Conservation (phyloP, 179 eudicot species). For the Camellia oleifera region DNA sequence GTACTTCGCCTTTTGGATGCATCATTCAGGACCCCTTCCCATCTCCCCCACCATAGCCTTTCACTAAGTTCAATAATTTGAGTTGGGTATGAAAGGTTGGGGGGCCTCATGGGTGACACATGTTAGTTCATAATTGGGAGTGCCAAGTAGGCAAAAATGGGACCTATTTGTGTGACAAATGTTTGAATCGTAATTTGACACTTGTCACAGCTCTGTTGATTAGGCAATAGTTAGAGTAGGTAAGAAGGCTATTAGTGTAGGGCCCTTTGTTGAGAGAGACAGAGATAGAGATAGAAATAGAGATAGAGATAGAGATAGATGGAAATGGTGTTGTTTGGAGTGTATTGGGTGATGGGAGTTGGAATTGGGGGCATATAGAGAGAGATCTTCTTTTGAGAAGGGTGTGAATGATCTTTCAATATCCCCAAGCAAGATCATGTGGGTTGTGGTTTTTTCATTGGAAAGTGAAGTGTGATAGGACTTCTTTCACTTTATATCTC, state of each 20-base stretch:
- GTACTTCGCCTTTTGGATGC: slow-evolving; percentile 41
- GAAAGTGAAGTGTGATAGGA: slow-evolving; percentile 34
- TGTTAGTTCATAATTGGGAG: slow-evolving; percentile 37
- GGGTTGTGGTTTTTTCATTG: slow-evolving; percentile 44
- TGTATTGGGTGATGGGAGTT: neutral
- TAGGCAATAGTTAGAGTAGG: slow-evolving; percentile 4
- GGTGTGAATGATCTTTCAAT: slow-evolving; percentile 27
- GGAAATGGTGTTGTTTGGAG: neutral
- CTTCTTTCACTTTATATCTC: slow-evolving; percentile 15
- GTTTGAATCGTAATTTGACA: slow-evolving; percentile 11
- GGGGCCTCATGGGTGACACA: slow-evolving; percentile 37
- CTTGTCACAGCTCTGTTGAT: neutral
- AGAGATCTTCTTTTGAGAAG: slow-evolving; percentile 24
- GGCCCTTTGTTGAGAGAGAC: neutral
- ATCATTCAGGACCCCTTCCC: slow-evolving; percentile 30
- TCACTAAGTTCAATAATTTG: slow-evolving; percentile 51
- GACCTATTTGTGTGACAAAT: neutral
- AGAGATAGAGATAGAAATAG: neutral
- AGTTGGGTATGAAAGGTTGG: slow-evolving; percentile 33
- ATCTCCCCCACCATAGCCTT: slow-evolving; percentile 5
- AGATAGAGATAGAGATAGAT: neutral
- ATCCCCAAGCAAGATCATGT: slow-evolving; percentile 52
- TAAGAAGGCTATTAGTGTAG: neutral
- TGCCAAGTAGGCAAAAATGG: slow-evolving; percentile 23
- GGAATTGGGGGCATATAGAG: neutral